Evolutionary conservation across 1,284 basidiomycete species (phyloP), one percentile per base, ranked within the genome.

Genomic region (Marasmius fiardii): DNA sequence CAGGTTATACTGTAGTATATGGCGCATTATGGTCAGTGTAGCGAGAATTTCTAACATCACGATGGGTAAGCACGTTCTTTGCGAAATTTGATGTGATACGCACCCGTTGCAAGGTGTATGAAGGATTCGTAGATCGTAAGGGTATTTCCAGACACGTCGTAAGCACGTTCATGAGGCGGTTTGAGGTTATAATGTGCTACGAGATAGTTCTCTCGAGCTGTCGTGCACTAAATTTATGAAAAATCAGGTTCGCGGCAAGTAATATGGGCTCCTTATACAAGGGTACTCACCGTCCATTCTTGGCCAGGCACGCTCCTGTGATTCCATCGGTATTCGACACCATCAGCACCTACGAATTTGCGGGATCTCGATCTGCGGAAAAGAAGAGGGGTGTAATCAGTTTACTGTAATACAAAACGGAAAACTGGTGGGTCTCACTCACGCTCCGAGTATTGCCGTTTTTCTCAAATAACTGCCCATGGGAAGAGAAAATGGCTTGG

Each of bases 301-400:
- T 86, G 82, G 20, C 77, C 81, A 23, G 75, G 70, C 41, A 77
- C 66, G 49, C 71, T 74, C 43, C 74, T 74, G 67, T 80, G 71
- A 41, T 78, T 75, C 87, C 87, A 89, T 62, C 74, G 76, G 61
- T 88, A 88, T 62, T 87, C 84, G 23, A 75, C 74, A 21, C 83
- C 85, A 64, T 88, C 85, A 37, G 81, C 82, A 21, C 75, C 85
- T 31, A 68, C 71, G 61, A 89, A 89, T 67, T 86, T 87, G 49
- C 86, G 68, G 41, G 79, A 79, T 50, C 85, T 68, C 6, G 86
- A 83, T 47, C 86, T 88, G 60, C 10, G 12, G 16, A 7, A 18
- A 33, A 33, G 16, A 31, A 21, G 33, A 18, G 26, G 26, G n/a
- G n/a, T 11, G 23, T 52, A 18, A 11, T 43, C 52, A 21, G 31